phyloP scores from a whole-genome alignment of 1,284 basidiomycete species.

The Ustilago bromivora region DNA sequence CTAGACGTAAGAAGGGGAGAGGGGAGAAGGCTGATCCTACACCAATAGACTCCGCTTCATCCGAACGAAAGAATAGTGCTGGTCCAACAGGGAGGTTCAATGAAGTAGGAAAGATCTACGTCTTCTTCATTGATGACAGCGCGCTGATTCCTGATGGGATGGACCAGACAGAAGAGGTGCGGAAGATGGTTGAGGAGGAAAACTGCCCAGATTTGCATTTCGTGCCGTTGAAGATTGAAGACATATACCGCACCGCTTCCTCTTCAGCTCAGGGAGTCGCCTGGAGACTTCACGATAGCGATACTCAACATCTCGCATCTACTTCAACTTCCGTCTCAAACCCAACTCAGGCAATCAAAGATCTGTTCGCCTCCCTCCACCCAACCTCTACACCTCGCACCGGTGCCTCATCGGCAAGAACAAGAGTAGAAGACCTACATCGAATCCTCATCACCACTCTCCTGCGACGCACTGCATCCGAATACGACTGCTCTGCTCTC shows the following conservation, averaged over 20 bases:
- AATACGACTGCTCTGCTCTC: slow-evolving; percentile 49
- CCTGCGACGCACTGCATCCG: slow-evolving; percentile 39
- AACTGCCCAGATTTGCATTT: slow-evolving; percentile 44
- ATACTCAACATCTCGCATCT: slow-evolving; percentile 22
- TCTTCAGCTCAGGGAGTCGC: background rate
- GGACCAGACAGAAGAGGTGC: slow-evolving; percentile 33
- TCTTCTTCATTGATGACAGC: slow-evolving; percentile 60
- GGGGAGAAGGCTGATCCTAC: slow-evolving; percentile 9
- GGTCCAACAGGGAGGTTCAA: slow-evolving; percentile 32
- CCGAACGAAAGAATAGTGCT: background rate
- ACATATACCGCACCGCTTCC: slow-evolving; percentile 27
- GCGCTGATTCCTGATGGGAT: slow-evolving; percentile 24
- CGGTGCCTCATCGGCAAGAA: slow-evolving; percentile 49
- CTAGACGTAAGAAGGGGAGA: slow-evolving; percentile 10
- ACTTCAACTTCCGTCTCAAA: background rate
- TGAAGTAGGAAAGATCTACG: slow-evolving; percentile 57
- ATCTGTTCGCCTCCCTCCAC: slow-evolving; percentile 41
- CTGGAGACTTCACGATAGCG: slow-evolving; percentile 14
- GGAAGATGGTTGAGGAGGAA: slow-evolving; percentile 46
- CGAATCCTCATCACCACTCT: slow-evolving; percentile 46
- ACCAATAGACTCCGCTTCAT: background rate
- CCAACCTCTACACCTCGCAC: slow-evolving; percentile 45
- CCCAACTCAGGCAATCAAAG: slow-evolving; percentile 26
- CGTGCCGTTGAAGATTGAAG: slow-evolving; percentile 47
- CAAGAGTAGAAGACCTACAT: slow-evolving; percentile 61